Evolutionary conservation across 345 rosid genomes (phyloP), one percentile per base, ranked within the genome.

Genomic region (Anacardium occidentale): DNA sequence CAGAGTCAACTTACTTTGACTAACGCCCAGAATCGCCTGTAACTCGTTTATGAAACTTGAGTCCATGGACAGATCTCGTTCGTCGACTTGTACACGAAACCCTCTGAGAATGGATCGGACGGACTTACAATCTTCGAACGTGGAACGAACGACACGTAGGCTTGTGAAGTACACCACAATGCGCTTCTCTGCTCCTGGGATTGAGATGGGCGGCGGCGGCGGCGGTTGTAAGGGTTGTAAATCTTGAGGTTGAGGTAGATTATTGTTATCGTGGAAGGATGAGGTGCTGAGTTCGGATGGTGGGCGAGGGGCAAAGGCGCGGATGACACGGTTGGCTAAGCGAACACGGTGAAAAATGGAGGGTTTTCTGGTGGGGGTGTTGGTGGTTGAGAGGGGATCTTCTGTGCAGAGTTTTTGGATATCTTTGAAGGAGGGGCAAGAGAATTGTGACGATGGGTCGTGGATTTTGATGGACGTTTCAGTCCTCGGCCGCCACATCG

Each of bases 401-500:
- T 85, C 86, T 34, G 76, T 22, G 73, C 84, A 79, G 64, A 89
- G 95, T 51, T 72, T 47, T 1, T 87, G 91, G 69, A 91, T 76
- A 56, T 90, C 95, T 82, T 89, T 93, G 86, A 92, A 90, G 29
- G 93, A 83, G 44, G 92, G 79, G 77, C 86, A 84, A 4, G 85
- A 58, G 79, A 82, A 85, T 21, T 77, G 68, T 6, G 82, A 72
- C 32, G 86, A 72, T 1, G 77, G 69, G 70, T 76, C 78, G 80
- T 75, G 85, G 82, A 83, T 78, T 77, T 78, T 79, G 37, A 83
- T 85, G 64, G 88, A 72, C 62, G 98, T 78, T 85, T 87, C 87
- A 22, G 79, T 80, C 91, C 93, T 82, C 86, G 85, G 87, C 84
- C 89, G 90, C 98, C 98, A 93, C 98, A 93, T 93, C 81, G 85